These are phyloP conservation scores for Tylopilus cervinicoccineus DNA, from an alignment of 768 basidiomycete species.

Conservation along the genomic window DNA sequence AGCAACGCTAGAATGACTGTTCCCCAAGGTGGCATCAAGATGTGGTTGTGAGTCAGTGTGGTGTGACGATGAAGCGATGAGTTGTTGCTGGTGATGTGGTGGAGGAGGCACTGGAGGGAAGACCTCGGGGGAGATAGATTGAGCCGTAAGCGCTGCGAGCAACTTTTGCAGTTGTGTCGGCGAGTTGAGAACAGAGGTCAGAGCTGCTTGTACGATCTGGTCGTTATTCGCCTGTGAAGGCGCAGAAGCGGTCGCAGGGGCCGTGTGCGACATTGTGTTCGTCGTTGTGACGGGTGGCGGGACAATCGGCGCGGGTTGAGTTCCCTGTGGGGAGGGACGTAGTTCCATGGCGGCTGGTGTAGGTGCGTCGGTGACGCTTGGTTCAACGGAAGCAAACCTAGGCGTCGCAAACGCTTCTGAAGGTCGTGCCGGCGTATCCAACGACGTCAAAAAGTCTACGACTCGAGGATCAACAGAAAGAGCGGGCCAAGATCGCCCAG, in stretches of 20 bases:
- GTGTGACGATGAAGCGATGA: slow-evolving; percentile 30
- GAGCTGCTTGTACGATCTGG: slow-evolving; percentile 44
- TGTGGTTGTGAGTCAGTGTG: slow-evolving; percentile 11
- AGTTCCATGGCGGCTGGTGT: slow-evolving; percentile 15
- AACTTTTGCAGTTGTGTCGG: slow-evolving; percentile 61
- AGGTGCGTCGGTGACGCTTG: slow-evolving; percentile 17
- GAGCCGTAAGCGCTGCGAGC: slow-evolving; percentile 40
- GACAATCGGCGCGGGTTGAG: slow-evolving; percentile 11
- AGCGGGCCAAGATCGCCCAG: not conserved
- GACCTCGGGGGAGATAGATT: slow-evolving; percentile 21
- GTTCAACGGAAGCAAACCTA: slow-evolving; percentile 28
- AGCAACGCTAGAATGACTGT: slow-evolving; percentile 3
- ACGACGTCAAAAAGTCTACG: slow-evolving; percentile 39
- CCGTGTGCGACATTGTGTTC: slow-evolving; percentile 7
- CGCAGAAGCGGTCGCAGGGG: slow-evolving; percentile 5
- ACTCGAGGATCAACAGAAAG: not conserved
- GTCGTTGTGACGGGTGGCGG: slow-evolving; percentile 12
- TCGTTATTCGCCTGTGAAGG: slow-evolving; percentile 34
- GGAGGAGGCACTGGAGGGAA: slow-evolving; percentile 16
- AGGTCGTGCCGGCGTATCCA: slow-evolving; percentile 44
- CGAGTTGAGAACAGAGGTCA: slow-evolving; percentile 47
- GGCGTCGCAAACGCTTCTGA: slow-evolving; percentile 30
- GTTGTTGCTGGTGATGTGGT: slow-evolving; percentile 21
- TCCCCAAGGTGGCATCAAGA: not conserved
- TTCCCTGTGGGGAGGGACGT: slow-evolving; percentile 10